phyloP scores from a whole-genome alignment of 306 rosid species.

The Quercus rubra region DNA sequence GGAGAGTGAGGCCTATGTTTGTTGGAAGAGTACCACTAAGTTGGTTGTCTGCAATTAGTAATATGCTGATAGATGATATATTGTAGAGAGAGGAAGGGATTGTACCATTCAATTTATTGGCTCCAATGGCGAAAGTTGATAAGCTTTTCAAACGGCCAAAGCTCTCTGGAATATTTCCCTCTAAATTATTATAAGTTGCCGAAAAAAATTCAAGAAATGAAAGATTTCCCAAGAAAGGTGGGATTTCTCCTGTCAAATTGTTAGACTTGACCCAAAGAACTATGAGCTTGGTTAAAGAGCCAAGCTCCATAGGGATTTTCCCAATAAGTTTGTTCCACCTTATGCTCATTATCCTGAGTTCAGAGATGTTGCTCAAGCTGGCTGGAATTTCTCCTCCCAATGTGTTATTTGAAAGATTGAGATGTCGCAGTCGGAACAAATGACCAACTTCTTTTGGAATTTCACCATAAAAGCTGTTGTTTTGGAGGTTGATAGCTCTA shows the following conservation, averaged over 20 bases:
- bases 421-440: no score
- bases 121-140: no score
- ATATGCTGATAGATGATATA: constrained; percentile 22
- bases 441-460: neutral
- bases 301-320: neutral
- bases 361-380: no score
- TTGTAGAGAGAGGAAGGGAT: constrained; percentile 8
- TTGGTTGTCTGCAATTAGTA: neutral
- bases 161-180: no score
- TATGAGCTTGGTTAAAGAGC: constrained; percentile 14
- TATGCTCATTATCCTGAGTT: no score
- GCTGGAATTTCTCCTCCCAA: no score
- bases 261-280: neutral
- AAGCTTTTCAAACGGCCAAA: no score
- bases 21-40: constrained; percentile 32
- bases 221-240: constrained; percentile 2
- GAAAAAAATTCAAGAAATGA: accelerated
- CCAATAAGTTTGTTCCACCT: no score
- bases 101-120: no score
- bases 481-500: no score
- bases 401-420: no score
- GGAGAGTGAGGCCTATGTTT: constrained; percentile 26
- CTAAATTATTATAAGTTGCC: no score
- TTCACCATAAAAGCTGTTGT: neutral
- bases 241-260: constrained; percentile 27